A percentile compares a stretch with the other conserved stretches of the same genome.
Evolutionary conservation across 169 alveolate genomes (phyloP).

Genomic region (Cardiosporidium cionae): DNA sequence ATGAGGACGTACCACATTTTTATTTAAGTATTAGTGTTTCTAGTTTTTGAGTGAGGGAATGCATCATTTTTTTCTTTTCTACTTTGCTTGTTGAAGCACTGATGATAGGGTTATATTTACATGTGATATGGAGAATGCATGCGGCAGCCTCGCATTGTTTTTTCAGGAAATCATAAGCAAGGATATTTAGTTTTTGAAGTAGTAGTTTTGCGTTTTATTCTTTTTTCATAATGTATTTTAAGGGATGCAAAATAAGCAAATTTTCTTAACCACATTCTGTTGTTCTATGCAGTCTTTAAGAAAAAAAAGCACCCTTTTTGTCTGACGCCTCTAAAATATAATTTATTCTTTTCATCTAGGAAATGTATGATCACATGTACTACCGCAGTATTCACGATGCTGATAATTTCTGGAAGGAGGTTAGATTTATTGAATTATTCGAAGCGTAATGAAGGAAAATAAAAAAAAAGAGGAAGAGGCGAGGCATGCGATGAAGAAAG

Average conservation of each 20-base stretch:
- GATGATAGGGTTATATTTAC: too few species aligned
- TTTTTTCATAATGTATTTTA: background rate
- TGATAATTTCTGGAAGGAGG: constrained; percentile 36
- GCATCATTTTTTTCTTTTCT: too few species aligned
- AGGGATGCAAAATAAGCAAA: background rate
- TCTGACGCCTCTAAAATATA: background rate
- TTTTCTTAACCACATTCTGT: background rate
- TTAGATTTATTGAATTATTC: background rate
- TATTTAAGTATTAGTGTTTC: too few species aligned
- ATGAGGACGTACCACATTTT: too few species aligned
- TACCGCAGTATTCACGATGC: constrained; percentile 24
- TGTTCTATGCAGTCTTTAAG: background rate
- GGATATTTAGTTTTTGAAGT: background rate
- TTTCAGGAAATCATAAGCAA: too few species aligned
- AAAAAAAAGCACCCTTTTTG: background rate
- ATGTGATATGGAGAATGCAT: too few species aligned
- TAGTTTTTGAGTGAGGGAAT: too few species aligned
- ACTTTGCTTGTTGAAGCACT: too few species aligned
- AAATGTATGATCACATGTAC: constrained; percentile 29
- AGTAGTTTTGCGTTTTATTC: background rate
- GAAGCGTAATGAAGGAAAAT: too few species aligned
- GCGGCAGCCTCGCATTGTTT: too few species aligned
- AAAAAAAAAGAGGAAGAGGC: too few species aligned
- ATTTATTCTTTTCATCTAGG: background rate
- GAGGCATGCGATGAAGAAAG: too few species aligned